Evolutionary conservation across 257 asterid genomes (phyloP), one percentile per base, ranked within the genome.

Genomic region (Solanum tarijense): DNA sequence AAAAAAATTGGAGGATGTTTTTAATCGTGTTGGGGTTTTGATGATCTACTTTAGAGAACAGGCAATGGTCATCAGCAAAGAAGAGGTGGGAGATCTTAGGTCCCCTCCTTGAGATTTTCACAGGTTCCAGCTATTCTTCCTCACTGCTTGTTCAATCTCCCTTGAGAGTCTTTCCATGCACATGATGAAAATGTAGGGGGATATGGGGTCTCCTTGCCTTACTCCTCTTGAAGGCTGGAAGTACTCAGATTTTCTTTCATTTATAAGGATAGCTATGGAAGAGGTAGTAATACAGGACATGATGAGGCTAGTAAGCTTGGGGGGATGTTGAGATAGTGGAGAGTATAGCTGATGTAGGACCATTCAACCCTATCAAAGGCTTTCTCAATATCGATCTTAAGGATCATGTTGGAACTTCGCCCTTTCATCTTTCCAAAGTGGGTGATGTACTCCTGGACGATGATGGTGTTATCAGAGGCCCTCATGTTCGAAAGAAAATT

Each of bases 101-200:
- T 2, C 9, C 9, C 9, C n/a, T 52, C 4, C 4, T 6, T 14
- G 4, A 16, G 1, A 52, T 52, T 2, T 52, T 52, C 3, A 16
- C 7, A 20, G 4, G 62, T 6, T 6, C 9, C n/a, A 52, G 3
- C 0, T 2, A 18, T 16, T 1, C 18, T 1, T 5, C 1, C 4
- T 14, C 3, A 52, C 9, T 6, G 3, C 60, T 52, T 18, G 20
- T 2, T 48, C 7, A 13, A 48, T 48, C 3, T 48, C 18, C 3
- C 21, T 48, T 5, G 23, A 48, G 7, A 52, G 23, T 16, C 23
- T 52, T 16, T 52, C 62, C 4, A 58, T 20, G 27, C 68, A 8
- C 27, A 21, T 21, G 25, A 58, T 58, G 5, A 20, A 58, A 9
- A 58, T 8, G 12, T 58, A 21, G 5, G 2, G 25, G 3, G 27